phyloP scores from a whole-genome alignment of 2,329 filamentous ascomycete species.

The Aspergillus japonicus region DNA sequence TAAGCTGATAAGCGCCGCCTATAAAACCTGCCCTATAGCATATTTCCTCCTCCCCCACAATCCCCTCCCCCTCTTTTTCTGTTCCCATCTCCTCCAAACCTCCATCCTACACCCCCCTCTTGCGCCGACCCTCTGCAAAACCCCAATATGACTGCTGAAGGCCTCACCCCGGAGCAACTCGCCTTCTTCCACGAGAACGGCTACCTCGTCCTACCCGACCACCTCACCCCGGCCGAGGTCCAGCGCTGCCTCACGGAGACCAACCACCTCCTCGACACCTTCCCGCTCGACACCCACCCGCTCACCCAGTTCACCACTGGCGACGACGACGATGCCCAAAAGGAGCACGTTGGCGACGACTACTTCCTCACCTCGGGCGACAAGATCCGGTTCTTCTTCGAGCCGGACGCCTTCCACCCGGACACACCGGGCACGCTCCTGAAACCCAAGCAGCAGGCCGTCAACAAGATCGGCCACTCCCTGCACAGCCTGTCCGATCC shows the following conservation, averaged over 20 bases:
- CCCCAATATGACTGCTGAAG: background rate
- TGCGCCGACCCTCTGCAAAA: background rate
- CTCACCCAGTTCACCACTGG: slow-evolving; percentile 94
- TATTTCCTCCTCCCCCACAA: too few relatives aligned
- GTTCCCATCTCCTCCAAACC: background rate
- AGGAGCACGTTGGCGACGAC: slow-evolving; percentile 79
- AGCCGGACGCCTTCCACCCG: slow-evolving; percentile 77
- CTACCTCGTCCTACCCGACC: slow-evolving; percentile 82
- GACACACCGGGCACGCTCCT: slow-evolving; percentile 59
- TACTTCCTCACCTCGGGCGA: slow-evolving; percentile 91
- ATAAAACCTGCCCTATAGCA: too few relatives aligned
- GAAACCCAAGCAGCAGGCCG: slow-evolving; percentile 77
- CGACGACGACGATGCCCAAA: slow-evolving; percentile 56
- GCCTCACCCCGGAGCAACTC: slow-evolving; percentile 69
- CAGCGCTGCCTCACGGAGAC: slow-evolving; percentile 71
- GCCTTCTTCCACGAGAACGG: slow-evolving; percentile 75
- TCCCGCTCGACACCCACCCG: slow-evolving; percentile 80
- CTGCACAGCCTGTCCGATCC: slow-evolving; percentile 68
- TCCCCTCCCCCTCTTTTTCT: background rate
- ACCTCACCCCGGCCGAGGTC: slow-evolving; percentile 66
- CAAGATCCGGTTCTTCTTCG: slow-evolving; percentile 95
- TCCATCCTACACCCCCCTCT: background rate
- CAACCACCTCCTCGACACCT: slow-evolving; percentile 67
- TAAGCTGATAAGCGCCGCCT: too few relatives aligned
- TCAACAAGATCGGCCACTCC: slow-evolving; percentile 86